Conservation (phyloP, 306 rosid species). For the Citrullus colocynthis region DNA sequence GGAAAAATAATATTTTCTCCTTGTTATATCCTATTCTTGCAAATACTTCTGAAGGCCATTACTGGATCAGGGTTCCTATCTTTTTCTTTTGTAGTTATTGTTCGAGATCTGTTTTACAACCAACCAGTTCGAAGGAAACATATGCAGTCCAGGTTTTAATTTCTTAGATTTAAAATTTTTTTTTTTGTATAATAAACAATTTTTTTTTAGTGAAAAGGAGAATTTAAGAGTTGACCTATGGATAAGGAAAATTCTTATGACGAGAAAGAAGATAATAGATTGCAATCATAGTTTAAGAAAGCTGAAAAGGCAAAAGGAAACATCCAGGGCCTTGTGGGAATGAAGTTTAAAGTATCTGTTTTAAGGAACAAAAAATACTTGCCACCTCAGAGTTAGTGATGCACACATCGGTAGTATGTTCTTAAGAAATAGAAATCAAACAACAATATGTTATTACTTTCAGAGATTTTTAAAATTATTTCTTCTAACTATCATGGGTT, state of each 20-base stretch:
- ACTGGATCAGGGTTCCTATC: neutral
- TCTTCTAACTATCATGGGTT: too few relatives aligned
- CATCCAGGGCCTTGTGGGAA: neutral
- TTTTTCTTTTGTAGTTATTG: constrained; percentile 43
- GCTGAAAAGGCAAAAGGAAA: neutral
- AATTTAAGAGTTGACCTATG: neutral
- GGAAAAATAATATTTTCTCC: neutral
- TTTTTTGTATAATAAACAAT: neutral
- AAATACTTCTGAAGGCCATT: neutral
- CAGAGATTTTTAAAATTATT: neutral
- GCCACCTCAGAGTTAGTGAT: neutral
- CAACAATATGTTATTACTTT: neutral
- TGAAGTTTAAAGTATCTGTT: neutral
- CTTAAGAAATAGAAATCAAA: neutral
- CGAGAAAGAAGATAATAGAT: neutral
- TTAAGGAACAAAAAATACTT: neutral
- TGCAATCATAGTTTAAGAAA: neutral
- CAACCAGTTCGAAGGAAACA: constrained; percentile 90
- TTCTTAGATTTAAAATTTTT: neutral
- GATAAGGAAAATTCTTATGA: neutral
- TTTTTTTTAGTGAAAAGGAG: neutral
- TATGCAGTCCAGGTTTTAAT: constrained; percentile 66
- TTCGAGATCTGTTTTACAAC: constrained; percentile 85
- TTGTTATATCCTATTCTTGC: neutral
- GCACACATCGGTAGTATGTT: neutral